Conservation (phyloP, 2,329 filamentous ascomycete species). For the Monosporascus sp. region DNA sequence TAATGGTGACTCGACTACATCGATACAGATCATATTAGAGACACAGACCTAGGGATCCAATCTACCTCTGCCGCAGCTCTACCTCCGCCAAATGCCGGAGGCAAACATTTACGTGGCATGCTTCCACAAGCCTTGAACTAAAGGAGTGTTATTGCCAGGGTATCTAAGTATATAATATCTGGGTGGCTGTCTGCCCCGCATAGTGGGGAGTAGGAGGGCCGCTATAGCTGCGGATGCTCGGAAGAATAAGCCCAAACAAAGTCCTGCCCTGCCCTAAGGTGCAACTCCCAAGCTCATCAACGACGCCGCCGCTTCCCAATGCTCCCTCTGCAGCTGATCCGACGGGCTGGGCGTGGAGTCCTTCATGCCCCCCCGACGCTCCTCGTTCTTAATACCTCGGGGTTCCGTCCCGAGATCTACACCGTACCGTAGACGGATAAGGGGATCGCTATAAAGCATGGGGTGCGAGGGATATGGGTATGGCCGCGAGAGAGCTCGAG, state of each 20-base stretch:
- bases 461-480: conserved; percentile 19
- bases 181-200: too few species aligned
- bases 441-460: conserved; percentile 22
- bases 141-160: background rate
- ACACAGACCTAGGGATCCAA: too few species aligned
- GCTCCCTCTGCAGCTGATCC: conserved; percentile 21
- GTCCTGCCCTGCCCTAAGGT: background rate
- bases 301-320: conserved; percentile 20
- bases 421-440: conserved; percentile 18
- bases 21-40: too few species aligned
- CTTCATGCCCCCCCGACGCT: conserved; percentile 5
- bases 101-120: background rate
- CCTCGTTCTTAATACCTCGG: conserved; percentile 1
- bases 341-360: conserved; percentile 26
- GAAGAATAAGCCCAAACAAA: too few species aligned
- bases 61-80: too few species aligned
- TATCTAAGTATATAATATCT: background rate
- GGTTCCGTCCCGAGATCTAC: conserved; percentile 7
- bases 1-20: too few species aligned
- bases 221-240: too few species aligned
- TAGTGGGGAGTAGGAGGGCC: too few species aligned
- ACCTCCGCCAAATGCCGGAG: too few species aligned
- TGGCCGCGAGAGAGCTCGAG: conserved; percentile 8
- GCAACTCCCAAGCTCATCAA: conserved; percentile 1
- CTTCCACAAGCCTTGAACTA: background rate